Evolutionary conservation across 805 yeast species (phyloP).

Genomic region (Saitoella complicata): DNA sequence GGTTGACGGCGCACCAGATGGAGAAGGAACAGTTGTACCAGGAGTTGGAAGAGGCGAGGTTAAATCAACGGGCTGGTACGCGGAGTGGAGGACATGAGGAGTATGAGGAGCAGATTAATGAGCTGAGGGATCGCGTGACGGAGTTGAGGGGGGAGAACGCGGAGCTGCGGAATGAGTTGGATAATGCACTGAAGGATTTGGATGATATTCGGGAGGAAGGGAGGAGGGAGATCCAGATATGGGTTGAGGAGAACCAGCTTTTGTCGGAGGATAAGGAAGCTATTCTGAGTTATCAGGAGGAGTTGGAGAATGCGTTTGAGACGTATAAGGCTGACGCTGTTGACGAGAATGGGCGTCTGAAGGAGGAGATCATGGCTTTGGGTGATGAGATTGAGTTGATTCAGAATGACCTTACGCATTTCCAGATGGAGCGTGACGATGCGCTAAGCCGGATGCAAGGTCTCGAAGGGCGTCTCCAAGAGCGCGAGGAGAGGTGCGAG

Average conservation of each 20-base stretch:
- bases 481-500: too few species aligned
- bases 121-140: neutral
- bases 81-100: neutral
- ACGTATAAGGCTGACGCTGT: conserved; percentile 17
- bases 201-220: too few species aligned
- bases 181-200: too few species aligned
- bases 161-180: neutral
- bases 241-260: too few species aligned
- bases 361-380: too few species aligned
- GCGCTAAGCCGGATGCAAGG: too few species aligned
- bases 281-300: conserved; percentile 35
- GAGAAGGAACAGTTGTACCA: conserved; percentile 10
- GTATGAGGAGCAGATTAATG: neutral
- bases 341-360: too few species aligned
- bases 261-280: conserved; percentile 30
- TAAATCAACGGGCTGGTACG: neutral
- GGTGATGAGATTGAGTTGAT: too few species aligned
- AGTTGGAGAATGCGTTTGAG: conserved; percentile 35
- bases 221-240: too few species aligned
- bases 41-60: conserved; percentile 7
- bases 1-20: conserved; percentile 2
- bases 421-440: neutral
- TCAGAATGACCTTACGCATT: neutral
- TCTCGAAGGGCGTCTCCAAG: too few species aligned
- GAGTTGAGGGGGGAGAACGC: neutral